Base-by-base conservation (phyloP, 441 rosid genomes). In the Metrosideros polymorpha region DNA sequence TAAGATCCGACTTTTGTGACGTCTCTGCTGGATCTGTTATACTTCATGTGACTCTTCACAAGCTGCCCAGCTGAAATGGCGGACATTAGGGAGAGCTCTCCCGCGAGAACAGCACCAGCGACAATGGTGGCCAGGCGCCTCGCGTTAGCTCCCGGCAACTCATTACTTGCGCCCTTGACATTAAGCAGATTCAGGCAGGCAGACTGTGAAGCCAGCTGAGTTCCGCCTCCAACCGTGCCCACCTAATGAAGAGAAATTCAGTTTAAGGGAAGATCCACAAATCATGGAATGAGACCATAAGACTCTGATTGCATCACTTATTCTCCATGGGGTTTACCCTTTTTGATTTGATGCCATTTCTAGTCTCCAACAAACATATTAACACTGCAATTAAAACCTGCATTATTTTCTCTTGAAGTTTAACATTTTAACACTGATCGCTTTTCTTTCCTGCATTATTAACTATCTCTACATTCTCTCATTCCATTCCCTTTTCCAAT, bases 21-120 rank as follows among this genome's bases (percentile, higher is more conserved):
- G 35, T 86, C 88, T 83, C 49, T 83, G 88, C 85, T 86, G 35
- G 88, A 86, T 61, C 88, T 53, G 85, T 86, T 86, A 22, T 86
- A 86, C 82, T 83, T 86, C 88, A 86, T 86, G 88, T 86, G 88
- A 84, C 88, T 86, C 51, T 25, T 86, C 7, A 86, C 88, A 39
- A 86, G 88, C 85, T 86, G 88, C 42, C 88, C 88, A 22, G 88
- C 88, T 9, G 88, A 86, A 59, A 86, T 86, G 76, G 88, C 88
- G 7, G 88, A 86, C 88, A 86, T 86, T 24, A 86, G 85, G 82
- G 88, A 86, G 9, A 86, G 88, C 84, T 83, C 88, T 52, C 85
- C 88, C 8, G 88, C 88, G 1, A 86, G 88, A 52, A 86, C 88
- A 50, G 88, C 50, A 27, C 88, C 88, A 25, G 88, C 88, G 10